phyloP scores from a whole-genome alignment of 345 rosid genomes.

The Populus alba region DNA sequence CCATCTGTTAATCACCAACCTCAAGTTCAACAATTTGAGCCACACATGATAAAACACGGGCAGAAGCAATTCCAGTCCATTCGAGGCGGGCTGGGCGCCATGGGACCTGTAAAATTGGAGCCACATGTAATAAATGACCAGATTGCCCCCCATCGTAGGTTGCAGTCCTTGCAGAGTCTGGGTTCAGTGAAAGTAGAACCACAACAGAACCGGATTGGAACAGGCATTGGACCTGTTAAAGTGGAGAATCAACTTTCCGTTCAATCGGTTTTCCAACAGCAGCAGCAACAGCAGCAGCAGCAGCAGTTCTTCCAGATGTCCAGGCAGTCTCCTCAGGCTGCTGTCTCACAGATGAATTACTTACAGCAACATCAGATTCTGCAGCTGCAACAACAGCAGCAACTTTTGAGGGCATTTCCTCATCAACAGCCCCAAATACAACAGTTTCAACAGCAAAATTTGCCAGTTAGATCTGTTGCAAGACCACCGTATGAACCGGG shows the following conservation, averaged over 20 bases:
- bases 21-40: slow-evolving; percentile 58
- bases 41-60: slow-evolving; percentile 67
- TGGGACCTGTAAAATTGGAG: slow-evolving; percentile 80
- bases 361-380: slow-evolving; percentile 68
- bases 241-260: slow-evolving; percentile 77
- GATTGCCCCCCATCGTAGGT: slow-evolving; percentile 42
- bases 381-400: slow-evolving; percentile 72
- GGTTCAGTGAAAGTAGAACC: slow-evolving; percentile 74
- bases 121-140: slow-evolving; percentile 68
- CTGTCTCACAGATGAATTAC: slow-evolving; percentile 63
- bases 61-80: slow-evolving; percentile 63
- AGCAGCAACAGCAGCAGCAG: slow-evolving; percentile 24
- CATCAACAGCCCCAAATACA: slow-evolving; percentile 79
- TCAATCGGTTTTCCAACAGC: slow-evolving; percentile 56
- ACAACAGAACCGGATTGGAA: slow-evolving; percentile 59
- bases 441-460: slow-evolving; percentile 75
- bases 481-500: slow-evolving; percentile 89
- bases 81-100: slow-evolving; percentile 65
- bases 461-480: slow-evolving; percentile 63
- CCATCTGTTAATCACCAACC: slow-evolving; percentile 66
- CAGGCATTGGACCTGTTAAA: slow-evolving; percentile 65
- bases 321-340: slow-evolving; percentile 77
- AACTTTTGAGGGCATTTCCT: slow-evolving; percentile 76
- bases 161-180: slow-evolving; percentile 53
- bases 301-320: slow-evolving; percentile 71